phyloP scores from a whole-genome alignment of 805 yeast genomes.

The Osmozyma mogii region DNA sequence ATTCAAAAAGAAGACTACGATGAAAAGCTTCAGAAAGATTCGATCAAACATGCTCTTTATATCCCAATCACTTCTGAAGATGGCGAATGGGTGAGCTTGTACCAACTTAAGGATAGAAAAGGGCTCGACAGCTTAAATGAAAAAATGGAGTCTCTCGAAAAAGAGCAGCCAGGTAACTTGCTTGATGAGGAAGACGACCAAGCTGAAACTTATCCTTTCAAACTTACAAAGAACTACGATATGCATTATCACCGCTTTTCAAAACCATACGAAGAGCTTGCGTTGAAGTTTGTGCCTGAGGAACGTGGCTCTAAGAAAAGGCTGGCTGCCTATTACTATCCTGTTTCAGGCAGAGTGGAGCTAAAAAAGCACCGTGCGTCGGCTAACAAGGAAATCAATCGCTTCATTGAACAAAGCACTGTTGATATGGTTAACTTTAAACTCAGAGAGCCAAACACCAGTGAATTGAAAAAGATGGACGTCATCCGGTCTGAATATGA shows the following conservation, averaged over 20 bases:
- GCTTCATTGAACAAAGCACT: constrained; percentile 48
- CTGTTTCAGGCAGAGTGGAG: constrained; percentile 68
- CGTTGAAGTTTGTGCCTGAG: constrained; percentile 47
- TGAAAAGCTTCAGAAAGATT: constrained; percentile 25
- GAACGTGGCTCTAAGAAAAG: constrained; percentile 28
- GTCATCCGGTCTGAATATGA: constrained; percentile 60
- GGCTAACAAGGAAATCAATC: constrained; percentile 43
- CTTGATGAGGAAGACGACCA: constrained; percentile 39
- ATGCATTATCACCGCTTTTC: constrained; percentile 45
- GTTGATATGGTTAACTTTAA: constrained; percentile 54
- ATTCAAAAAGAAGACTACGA: constrained; percentile 21
- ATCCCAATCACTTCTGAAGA: constrained; percentile 66
- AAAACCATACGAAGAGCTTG: constrained; percentile 54
- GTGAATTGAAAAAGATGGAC: constrained; percentile 64
- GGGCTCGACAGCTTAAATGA: constrained; percentile 18
- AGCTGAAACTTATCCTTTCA: constrained; percentile 42
- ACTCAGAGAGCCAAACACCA: constrained; percentile 65
- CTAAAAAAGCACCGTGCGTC: constrained; percentile 80
- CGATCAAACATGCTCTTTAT: constrained; percentile 55
- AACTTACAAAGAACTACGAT: constrained; percentile 73
- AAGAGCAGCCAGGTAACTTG: constrained; percentile 33
- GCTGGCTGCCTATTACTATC: constrained; percentile 63
- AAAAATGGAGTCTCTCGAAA: constrained; percentile 32
- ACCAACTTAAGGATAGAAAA: constrained; percentile 21
- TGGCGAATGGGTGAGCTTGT: constrained; percentile 67